Percentiles rank a stretch among this genome's conserved stretches.
Evolutionary conservation across 805 yeast species (phyloP).

Genomic region (Saccharomycopsis guyanensis): DNA sequence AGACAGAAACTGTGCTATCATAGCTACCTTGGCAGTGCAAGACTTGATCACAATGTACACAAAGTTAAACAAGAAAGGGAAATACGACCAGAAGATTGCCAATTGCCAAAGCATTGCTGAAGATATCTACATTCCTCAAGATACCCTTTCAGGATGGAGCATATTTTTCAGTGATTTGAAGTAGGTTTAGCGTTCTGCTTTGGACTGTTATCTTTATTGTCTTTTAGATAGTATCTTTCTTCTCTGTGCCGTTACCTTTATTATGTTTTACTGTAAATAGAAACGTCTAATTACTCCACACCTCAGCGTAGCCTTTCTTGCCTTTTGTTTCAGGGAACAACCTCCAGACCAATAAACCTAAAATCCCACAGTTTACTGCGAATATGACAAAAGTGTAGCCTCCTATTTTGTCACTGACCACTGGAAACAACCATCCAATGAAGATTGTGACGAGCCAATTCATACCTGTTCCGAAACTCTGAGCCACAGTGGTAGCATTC

Average conservation of each 20-base stretch:
- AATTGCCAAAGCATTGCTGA: slow-evolving; percentile 19
- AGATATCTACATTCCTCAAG: slow-evolving; percentile 17
- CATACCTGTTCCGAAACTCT: slow-evolving; percentile 82
- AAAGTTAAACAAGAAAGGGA: slow-evolving; percentile 15
- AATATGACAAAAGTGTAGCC: slow-evolving; percentile 73
- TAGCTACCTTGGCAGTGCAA: slow-evolving; percentile 31
- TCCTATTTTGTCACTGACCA: slow-evolving; percentile 54
- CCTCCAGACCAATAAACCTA: neutral
- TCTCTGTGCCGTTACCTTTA: too few relatives aligned
- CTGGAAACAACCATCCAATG: slow-evolving; percentile 75
- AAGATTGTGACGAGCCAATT: slow-evolving; percentile 87
- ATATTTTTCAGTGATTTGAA: slow-evolving; percentile 6
- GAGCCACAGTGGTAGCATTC: slow-evolving; percentile 77
- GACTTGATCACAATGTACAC: slow-evolving; percentile 31
- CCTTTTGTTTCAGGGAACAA: slow-evolving; percentile 5
- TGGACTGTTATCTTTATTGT: too few relatives aligned
- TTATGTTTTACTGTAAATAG: too few relatives aligned
- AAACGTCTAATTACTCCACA: too few relatives aligned
- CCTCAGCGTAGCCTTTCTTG: neutral
- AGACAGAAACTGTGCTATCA: slow-evolving; percentile 32
- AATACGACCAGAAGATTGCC: slow-evolving; percentile 16
- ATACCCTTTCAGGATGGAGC: slow-evolving; percentile 1
- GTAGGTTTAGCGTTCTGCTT: neutral
- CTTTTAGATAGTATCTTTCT: neutral
- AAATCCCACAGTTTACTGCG: slow-evolving; percentile 40